These are phyloP conservation scores for Syzygium grande DNA, from an alignment of 345 rosid genomes.

Conservation along the genomic window DNA sequence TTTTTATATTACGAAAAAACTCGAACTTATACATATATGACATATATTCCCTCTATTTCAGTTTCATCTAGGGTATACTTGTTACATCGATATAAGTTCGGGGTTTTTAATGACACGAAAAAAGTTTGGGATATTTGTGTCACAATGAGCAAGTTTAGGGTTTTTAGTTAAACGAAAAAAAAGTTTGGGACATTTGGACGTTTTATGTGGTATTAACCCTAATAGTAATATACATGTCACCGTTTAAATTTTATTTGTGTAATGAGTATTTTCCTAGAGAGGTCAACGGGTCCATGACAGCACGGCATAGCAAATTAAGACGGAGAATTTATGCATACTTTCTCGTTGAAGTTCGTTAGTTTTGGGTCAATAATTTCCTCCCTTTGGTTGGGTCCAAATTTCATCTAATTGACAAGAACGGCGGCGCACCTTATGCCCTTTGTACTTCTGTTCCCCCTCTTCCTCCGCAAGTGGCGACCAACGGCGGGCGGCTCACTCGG, in stretches of 20 bases:
- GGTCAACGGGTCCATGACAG: neutral
- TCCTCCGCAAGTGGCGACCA: neutral
- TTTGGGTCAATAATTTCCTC: neutral
- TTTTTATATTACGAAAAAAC: too few relatives aligned
- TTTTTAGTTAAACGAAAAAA: too few relatives aligned
- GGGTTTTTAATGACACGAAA: too few relatives aligned
- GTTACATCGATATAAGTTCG: too few relatives aligned
- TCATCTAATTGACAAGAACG: neutral
- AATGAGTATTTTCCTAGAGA: neutral
- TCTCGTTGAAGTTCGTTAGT: neutral
- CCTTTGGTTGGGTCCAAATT: neutral
- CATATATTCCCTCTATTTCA: too few relatives aligned
- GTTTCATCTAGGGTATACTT: too few relatives aligned
- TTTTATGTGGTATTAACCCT: too few relatives aligned
- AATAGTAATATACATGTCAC: neutral
- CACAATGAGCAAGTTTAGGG: too few relatives aligned
- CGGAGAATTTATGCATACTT: neutral
- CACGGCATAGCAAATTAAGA: too few relatives aligned
- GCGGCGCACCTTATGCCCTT: neutral
- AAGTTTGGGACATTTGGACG: too few relatives aligned
- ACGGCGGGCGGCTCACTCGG: neutral
- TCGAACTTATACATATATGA: too few relatives aligned
- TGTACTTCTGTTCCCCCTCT: neutral
- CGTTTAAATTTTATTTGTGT: neutral
- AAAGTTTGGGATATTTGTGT: too few relatives aligned